phyloP scores from a whole-genome alignment of 805 yeast genomes.

The Middelhovenomyces tepae region DNA sequence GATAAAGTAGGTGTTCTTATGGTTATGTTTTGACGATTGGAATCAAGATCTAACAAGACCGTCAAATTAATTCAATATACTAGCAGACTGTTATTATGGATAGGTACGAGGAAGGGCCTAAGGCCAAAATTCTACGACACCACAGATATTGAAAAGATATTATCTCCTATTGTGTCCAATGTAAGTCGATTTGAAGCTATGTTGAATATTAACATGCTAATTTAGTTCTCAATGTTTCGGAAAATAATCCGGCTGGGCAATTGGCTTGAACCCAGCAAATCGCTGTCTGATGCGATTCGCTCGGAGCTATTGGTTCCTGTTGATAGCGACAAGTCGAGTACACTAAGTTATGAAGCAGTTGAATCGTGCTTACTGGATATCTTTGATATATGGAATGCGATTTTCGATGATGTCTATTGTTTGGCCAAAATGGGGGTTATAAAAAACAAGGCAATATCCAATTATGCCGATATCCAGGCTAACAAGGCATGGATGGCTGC shows the following conservation, averaged over 20 bases:
- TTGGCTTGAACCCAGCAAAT: slow-evolving; percentile 21
- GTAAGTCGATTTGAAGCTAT: too few species aligned
- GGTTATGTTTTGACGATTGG: slow-evolving; percentile 1
- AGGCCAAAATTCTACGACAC: too few species aligned
- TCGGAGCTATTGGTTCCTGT: too few species aligned
- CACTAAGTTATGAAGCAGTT: too few species aligned
- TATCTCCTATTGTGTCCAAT: too few species aligned
- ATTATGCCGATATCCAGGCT: slow-evolving; percentile 20
- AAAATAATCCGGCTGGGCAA: slow-evolving; percentile 24
- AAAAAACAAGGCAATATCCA: slow-evolving; percentile 10
- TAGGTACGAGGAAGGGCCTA: too few species aligned
- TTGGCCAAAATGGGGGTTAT: slow-evolving; percentile 22
- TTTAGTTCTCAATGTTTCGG: slow-evolving; percentile 23
- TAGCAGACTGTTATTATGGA: slow-evolving; percentile 18
- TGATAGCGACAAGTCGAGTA: too few species aligned
- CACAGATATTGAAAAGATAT: too few species aligned
- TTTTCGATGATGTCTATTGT: slow-evolving; percentile 24
- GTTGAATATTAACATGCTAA: too few species aligned
- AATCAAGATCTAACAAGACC: slow-evolving; percentile 11
- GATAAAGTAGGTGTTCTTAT: slow-evolving; percentile 16
- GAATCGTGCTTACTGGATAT: slow-evolving; percentile 13
- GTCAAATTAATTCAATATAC: slow-evolving; percentile 24
- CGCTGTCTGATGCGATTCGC: too few species aligned
- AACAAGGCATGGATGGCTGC: slow-evolving; percentile 21
- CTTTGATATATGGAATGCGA: slow-evolving; percentile 21